Percentiles rank a stretch among this genome's conserved stretches.
These are phyloP conservation scores for Parachaetomium inaequale DNA, from an alignment of 495 filamentous ascomycete genomes.

Conservation along the genomic window DNA sequence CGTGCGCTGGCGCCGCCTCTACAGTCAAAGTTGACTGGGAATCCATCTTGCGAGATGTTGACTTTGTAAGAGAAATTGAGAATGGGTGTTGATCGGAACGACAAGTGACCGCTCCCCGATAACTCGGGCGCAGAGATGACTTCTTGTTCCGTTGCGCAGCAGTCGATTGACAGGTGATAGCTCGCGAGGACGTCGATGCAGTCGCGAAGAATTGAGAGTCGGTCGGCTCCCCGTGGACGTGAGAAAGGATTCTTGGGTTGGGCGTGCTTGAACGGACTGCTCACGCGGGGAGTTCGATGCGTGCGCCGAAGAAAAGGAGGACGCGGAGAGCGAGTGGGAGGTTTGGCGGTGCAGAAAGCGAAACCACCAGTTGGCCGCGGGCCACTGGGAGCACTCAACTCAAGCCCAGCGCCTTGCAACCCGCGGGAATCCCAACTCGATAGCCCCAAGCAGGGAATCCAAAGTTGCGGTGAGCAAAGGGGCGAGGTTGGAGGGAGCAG, in stretches of 20 bases:
- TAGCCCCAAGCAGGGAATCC: background rate
- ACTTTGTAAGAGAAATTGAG: background rate
- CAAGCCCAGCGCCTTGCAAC: background rate
- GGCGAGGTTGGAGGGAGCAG: background rate
- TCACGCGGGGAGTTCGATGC: background rate
- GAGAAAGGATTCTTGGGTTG: no score
- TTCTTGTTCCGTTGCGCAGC: background rate
- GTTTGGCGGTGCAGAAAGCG: background rate
- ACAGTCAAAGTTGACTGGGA: background rate
- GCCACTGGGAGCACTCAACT: background rate
- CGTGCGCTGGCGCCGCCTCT: no score
- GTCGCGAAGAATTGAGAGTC: no score
- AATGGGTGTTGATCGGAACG: background rate
- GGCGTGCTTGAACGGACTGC: no score
- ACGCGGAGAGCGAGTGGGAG: background rate
- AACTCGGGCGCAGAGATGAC: background rate
- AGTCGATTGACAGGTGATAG: background rate
- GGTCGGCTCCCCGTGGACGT: no score
- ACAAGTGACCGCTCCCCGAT: background rate
- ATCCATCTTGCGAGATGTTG: background rate
- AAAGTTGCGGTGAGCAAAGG: background rate
- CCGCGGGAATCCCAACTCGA: background rate
- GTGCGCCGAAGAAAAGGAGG: background rate
- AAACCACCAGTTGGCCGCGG: background rate
- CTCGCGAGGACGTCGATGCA: background rate